Conservation (phyloP, 805 yeast genomes). For the Spathaspora passalidarum region DNA sequence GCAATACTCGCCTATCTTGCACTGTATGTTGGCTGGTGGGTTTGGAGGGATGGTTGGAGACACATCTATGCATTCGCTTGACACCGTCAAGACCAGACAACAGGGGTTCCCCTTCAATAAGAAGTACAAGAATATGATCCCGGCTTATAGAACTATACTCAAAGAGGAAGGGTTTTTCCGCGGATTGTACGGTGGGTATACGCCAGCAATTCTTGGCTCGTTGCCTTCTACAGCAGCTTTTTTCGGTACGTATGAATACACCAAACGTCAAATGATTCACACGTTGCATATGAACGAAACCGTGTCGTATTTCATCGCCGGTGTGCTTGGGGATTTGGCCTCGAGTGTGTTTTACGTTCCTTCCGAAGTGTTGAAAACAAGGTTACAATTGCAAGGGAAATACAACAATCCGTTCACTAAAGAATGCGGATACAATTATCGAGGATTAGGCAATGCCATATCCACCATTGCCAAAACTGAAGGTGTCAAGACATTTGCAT, state of each 20-base stretch:
- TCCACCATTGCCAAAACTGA: slow-evolving; percentile 61
- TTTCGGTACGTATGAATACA: slow-evolving; percentile 83
- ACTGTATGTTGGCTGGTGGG: slow-evolving; percentile 85
- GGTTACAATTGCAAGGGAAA: slow-evolving; percentile 89
- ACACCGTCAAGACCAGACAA: slow-evolving; percentile 95
- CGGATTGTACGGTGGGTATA: slow-evolving; percentile 90
- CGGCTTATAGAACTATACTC: slow-evolving; percentile 74
- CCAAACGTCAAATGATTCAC: slow-evolving; percentile 68
- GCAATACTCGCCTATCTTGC: slow-evolving; percentile 43
- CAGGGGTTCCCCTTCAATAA: slow-evolving; percentile 79
- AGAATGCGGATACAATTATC: slow-evolving; percentile 82
- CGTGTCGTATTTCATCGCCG: slow-evolving; percentile 74
- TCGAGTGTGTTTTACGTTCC: slow-evolving; percentile 91
- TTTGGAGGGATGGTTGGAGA: slow-evolving; percentile 94
- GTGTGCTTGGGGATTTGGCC: slow-evolving; percentile 90
- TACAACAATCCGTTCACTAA: slow-evolving; percentile 72
- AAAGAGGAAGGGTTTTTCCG: slow-evolving; percentile 78
- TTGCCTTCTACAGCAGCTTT: slow-evolving; percentile 94
- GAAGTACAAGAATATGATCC: slow-evolving; percentile 71
- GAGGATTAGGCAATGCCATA: slow-evolving; percentile 70
- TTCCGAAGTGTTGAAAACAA: slow-evolving; percentile 87
- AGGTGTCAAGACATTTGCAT: slow-evolving; percentile 74
- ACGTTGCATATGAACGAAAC: slow-evolving; percentile 73
- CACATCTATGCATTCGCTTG: slow-evolving; percentile 89
- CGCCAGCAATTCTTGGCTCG: slow-evolving; percentile 89